Base-by-base conservation (phyloP, 2,329 filamentous ascomycete species). In the Ilyonectria mors-panacis region DNA sequence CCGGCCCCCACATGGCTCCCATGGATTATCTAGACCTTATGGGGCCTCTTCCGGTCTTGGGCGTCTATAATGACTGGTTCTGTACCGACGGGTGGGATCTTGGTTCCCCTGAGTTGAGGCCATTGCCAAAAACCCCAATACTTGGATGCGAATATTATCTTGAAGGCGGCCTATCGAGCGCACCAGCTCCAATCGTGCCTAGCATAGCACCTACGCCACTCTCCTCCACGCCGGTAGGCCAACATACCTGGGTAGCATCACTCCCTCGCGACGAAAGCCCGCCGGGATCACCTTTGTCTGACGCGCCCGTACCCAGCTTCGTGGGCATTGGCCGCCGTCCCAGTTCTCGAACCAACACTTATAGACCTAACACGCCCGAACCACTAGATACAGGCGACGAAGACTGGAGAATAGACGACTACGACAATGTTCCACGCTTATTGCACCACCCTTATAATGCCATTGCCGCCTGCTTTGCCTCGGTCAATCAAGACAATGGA, bases 381-480 rank as follows among this genome's bases (percentile, higher is more conserved):
- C 23, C 12, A 15, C 45, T 28, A 6, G 45, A 26, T 15, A 26
- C 13, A 26, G 45, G 6, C 13, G 21, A 48, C 21, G 45, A 48
- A 7, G 45, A 48, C 12, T 48, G 45, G 45, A 28, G 45, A 48
- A 15, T 48, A 28, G 45, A 48, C 13, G 45, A 48, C 45, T 48
- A 48, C 45, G 45, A 26, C 21, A 23, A 48, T 15, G 45, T 48
- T 28, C 45, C 45, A 13, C 45, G 21, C 21, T 15, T 48, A 26
- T 17, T 9, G 2, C 4, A 48, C 13, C 13, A 8, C 6, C 6
- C 12, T 13, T 48, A 48, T 17, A 23, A 48, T 28, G 45, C 45
- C 12, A 48, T 48, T 15, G 45, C 45, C 13, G 45, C 12, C 13
- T 48, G 45, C 21, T 26, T 48, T 28, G 45, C 21, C 45, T 48